Conservation (phyloP, 441 rosid genomes). For the Gossypium lobatum region DNA sequence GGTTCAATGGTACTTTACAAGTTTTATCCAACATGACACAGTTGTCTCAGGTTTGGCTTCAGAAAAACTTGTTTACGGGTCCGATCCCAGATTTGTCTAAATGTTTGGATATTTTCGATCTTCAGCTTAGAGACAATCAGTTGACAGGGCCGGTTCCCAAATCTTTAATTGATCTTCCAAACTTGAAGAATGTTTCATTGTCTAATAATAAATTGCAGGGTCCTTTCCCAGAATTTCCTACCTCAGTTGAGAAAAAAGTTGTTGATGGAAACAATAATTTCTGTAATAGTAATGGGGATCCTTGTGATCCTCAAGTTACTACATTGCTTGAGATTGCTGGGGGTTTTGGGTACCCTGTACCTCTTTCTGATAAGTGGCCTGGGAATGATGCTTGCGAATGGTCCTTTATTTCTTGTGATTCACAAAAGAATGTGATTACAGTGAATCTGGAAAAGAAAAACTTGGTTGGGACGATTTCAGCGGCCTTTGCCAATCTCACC, state of each 20-base stretch:
- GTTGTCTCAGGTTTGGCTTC: slow-evolving; percentile 61
- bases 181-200: slow-evolving; percentile 40
- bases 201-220: slow-evolving; percentile 68
- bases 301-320: slow-evolving; percentile 48
- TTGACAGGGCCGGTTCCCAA: slow-evolving; percentile 54
- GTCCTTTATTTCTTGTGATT: slow-evolving; percentile 44
- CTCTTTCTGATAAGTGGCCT: slow-evolving; percentile 46
- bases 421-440: slow-evolving; percentile 24
- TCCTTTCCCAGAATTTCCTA: slow-evolving; percentile 38
- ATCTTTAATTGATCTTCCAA: slow-evolving; percentile 30
- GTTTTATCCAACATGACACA: slow-evolving; percentile 55
- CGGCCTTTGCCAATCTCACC: slow-evolving; percentile 45
- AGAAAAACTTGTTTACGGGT: slow-evolving; percentile 59
- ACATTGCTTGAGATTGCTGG: slow-evolving; percentile 43
- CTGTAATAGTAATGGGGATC: slow-evolving; percentile 25
- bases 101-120: slow-evolving; percentile 38
- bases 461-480: slow-evolving; percentile 50
- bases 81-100: slow-evolving; percentile 64
- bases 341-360: slow-evolving; percentile 45
- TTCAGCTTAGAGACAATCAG: slow-evolving; percentile 63
- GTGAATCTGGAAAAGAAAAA: slow-evolving; percentile 38
- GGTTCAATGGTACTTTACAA: slow-evolving; percentile 49
- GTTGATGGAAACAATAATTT: slow-evolving; percentile 26
- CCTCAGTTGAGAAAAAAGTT: slow-evolving; percentile 13
- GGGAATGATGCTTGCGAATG: slow-evolving; percentile 48